phyloP scores from a whole-genome alignment of 495 filamentous ascomycete genomes.

The Margaritispora aquatica region DNA sequence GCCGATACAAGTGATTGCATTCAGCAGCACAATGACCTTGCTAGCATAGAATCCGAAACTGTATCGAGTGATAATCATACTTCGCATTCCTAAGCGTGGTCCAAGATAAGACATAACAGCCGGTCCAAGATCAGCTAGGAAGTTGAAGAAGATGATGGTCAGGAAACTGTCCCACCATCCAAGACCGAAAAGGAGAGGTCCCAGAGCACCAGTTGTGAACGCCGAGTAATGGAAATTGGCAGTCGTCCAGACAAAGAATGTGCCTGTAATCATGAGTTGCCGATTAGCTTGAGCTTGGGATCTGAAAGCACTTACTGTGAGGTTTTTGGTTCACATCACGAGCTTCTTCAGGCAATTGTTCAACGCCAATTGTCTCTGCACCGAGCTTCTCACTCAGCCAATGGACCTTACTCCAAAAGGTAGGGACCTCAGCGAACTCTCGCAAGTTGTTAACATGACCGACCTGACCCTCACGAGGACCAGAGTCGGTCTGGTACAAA shows the following conservation, averaged over 20 bases:
- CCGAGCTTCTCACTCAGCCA: conserved; percentile 7
- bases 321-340: conserved; percentile 9
- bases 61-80: conserved; percentile 45
- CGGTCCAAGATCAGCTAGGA: conserved; percentile 3
- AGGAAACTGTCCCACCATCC: conserved; percentile 6
- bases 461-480: background rate
- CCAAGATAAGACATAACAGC: conserved; percentile 1
- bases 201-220: conserved; percentile 4
- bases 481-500: conserved; percentile 1
- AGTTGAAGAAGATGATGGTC: conserved; percentile 8
- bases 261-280: background rate
- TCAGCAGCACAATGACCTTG: conserved; percentile 28
- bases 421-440: background rate
- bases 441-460: background rate
- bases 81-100: conserved; percentile 38
- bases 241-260: conserved; percentile 6
- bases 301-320: background rate
- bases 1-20: conserved; percentile 38
- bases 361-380: conserved; percentile 6
- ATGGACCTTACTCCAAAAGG: conserved; percentile 3
- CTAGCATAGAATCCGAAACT: conserved; percentile 47
- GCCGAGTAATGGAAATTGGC: conserved; percentile 9
- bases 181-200: conserved; percentile 3
- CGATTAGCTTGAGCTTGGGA: background rate
- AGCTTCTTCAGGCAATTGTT: conserved; percentile 4